Evolutionary conservation across 164 flowering plant species (phyloP).

Genomic region (Vitis vinifera): ASM3070453v1 NC_081813.1:4049501-4050000

Average conservation of each 20-base stretch:
- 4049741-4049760: too few relatives aligned
- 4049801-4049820: not conserved
- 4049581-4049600: conserved; percentile 62
- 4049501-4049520: conserved; percentile 83
- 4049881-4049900: conserved; percentile 10
- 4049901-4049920: conserved; percentile 87
- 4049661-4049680: too few relatives aligned
- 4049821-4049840: not conserved
- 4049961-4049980: conserved; percentile 89
- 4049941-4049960: conserved; percentile 87
- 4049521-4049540: conserved; percentile 81
- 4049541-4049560: conserved; percentile 92
- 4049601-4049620: conserved; percentile 53
- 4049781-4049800: too few relatives aligned
- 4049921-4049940: conserved; percentile 79
- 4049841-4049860: conserved; percentile 2
- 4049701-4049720: too few relatives aligned
- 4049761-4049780: too few relatives aligned
- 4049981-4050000: conserved; percentile 84
- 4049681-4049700: too few relatives aligned
- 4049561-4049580: conserved; percentile 84
- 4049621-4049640: not conserved
- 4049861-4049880: conserved; percentile 14
- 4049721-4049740: too few relatives aligned
- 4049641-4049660: not conserved